Evolutionary conservation across 305 asterid genomes (phyloP).

Genomic region (Galium porrigens): DNA sequence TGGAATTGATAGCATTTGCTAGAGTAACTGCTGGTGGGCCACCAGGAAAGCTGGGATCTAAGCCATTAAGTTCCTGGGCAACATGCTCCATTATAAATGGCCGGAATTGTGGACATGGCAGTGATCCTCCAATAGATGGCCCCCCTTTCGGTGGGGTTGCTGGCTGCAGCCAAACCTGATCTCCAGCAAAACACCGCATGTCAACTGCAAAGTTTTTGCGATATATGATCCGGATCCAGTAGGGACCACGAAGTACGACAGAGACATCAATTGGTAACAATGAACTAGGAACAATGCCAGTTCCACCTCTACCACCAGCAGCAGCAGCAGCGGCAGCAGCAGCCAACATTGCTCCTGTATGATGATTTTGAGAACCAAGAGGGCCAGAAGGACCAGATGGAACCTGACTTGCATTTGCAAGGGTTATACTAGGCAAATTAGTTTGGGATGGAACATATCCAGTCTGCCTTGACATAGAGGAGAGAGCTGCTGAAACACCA

Average conservation of each 20-base stretch:
- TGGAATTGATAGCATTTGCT: constrained; percentile 39
- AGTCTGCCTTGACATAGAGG: constrained; percentile 57
- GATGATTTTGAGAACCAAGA: constrained; percentile 40
- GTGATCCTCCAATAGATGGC: constrained; percentile 75
- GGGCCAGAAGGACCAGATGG: constrained; percentile 47
- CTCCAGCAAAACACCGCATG: constrained; percentile 99
- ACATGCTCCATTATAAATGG: constrained; percentile 99
- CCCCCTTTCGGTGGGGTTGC: constrained; percentile 99
- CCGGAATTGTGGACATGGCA: constrained; percentile 97
- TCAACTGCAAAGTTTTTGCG: constrained; percentile 93
- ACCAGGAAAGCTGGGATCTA: constrained; percentile 70
- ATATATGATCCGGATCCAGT: constrained; percentile 91
- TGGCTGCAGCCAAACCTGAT: constrained; percentile 99
- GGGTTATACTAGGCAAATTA: constrained; percentile 38
- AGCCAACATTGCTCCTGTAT: constrained; percentile 55
- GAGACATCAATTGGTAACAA: constrained; percentile 96
- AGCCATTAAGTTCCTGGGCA: constrained; percentile 92
- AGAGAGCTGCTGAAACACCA: constrained; percentile 39
- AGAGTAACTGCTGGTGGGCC: constrained; percentile 65
- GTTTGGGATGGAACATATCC: constrained; percentile 44
- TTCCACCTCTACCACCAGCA: constrained; percentile 88
- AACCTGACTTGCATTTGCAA: constrained; percentile 39
- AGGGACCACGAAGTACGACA: constrained; percentile 95
- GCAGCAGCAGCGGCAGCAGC: constrained; percentile 74
- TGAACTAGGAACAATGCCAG: constrained; percentile 98